Evolutionary conservation across 345 rosid genomes (phyloP).

Genomic region (Gynandropsis gynandra): DNA sequence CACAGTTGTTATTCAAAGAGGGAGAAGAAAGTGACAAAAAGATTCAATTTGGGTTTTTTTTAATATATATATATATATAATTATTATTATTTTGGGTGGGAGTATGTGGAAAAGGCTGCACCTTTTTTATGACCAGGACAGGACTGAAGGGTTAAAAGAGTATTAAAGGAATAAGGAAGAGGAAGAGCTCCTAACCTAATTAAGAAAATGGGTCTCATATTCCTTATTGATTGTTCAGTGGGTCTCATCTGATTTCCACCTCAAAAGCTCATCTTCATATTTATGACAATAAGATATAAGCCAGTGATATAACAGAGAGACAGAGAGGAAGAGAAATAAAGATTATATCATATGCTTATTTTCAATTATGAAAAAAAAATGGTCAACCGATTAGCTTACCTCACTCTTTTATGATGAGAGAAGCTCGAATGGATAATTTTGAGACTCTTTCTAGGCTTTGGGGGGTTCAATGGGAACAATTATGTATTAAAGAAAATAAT

Average conservation of each 20-base stretch:
- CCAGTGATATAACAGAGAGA: slow-evolving; percentile 8
- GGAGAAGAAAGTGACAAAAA: slow-evolving; percentile 16
- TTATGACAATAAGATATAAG: slow-evolving; percentile 19
- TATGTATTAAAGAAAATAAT: too few relatives aligned
- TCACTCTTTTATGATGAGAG: slow-evolving; percentile 22
- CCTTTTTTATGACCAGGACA: slow-evolving; percentile 34
- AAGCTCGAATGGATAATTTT: slow-evolving; percentile 24
- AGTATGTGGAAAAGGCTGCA: slow-evolving; percentile 30
- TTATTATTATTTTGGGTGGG: too few relatives aligned
- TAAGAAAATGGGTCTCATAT: slow-evolving; percentile 26
- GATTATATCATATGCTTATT: slow-evolving; percentile 20
- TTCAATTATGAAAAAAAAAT: slow-evolving; percentile 2
- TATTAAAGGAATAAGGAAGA: slow-evolving; percentile 34
- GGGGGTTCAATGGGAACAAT: slow-evolving; percentile 15
- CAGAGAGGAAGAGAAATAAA: not conserved
- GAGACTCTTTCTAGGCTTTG: slow-evolving; percentile 17
- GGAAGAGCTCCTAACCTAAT: slow-evolving; percentile 33
- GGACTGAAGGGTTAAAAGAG: slow-evolving; percentile 26
- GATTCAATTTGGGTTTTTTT: too few relatives aligned
- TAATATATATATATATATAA: too few relatives aligned
- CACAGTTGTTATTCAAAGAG: too few relatives aligned
- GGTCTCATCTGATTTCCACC: slow-evolving; percentile 24
- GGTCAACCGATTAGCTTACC: slow-evolving; percentile 26
- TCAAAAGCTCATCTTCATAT: slow-evolving; percentile 26
- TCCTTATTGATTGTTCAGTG: slow-evolving; percentile 31